Base-by-base conservation (phyloP, 371 early-diverging fungal species). In the Fennellomyces sp. region DNA sequence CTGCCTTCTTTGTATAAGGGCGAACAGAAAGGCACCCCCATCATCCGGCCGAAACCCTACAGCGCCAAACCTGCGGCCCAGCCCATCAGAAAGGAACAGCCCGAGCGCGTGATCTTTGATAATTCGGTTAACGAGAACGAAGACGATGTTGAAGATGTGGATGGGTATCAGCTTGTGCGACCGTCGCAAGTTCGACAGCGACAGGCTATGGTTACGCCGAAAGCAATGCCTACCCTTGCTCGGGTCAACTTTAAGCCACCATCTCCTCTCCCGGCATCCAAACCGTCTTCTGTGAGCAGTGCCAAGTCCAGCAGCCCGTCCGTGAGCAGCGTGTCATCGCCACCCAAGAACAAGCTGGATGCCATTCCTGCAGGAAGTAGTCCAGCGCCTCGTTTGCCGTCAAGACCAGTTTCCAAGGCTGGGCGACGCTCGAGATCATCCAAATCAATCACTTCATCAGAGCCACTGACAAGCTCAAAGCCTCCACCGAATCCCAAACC, bases 321-420 rank as follows among this genome's bases (percentile, higher is more conserved):
- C n/a, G n/a, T n/a, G n/a, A n/a, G n/a, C n/a, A n/a, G n/a, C n/a
- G n/a, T n/a, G 17, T 45, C 21, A 45, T 45, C 45, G n/a, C 21
- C 21, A 4, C 23, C 45, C 1, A 6, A 10, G 4, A 45, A 45
- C 33, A 50, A 35, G 25, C 60, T 17, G 41, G 52, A 35, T 6
- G 49, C 41, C 17, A 25, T 62, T 15, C 58, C 65, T 6, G 51
- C 55, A 11, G 35, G 70, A 8, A 69, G 39, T 13, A 74, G 65
- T 35, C 72, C 78, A 33, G 72, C 73, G 49, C 75, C 78, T 31
- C 64, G 67, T 8, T 38, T 78, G n/a, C 78, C 75, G 13, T 72
- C 78, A 17, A 45, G 78, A 42, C 78, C 78, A 3, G 41, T 56
- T 5, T 69, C 75, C 1, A 55, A 45, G 1, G 68, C 73, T 2